Base-by-base conservation (phyloP, 2,329 filamentous ascomycete genomes). In the Rhexocercosporidium sp. region DNA sequence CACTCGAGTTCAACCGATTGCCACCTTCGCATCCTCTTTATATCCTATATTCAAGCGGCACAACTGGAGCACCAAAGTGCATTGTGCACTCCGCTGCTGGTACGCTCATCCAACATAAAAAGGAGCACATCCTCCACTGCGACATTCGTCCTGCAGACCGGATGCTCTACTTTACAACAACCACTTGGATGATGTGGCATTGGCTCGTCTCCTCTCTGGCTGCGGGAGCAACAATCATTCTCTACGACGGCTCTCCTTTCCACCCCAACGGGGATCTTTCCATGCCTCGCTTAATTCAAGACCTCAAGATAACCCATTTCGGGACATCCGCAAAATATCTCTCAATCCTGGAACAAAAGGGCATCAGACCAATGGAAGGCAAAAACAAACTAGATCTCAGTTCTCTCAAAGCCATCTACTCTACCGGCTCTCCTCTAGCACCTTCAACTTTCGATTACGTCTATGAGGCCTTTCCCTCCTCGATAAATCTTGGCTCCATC, bases 111-210 rank as follows among this genome's bases (percentile, higher is more conserved):
- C 95, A 98, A 78, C 96, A 98, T 82, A 98, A 98, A 81, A 99
- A 99, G 78, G 96, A 98, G 78, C 94, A 97, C 77, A 86, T 91
- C 56, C 84, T 98, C 3, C 95, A 98, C 77, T 92, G 92, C 77
- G 93, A 94, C 25, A 88, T 99, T 70, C 84, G 85, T 9, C 85
- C 90, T 0, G 82, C 84, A 1, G 92, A 94, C 49, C 86, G 90
- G 22, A 85, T 97, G 76, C 92, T 97, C 79, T 97, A 97, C 82
- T 97, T 94, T 81, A 97, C 94, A 0, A 97, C 94, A 3, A 94
- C 91, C 12, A 96, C 93, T 0, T 97, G 94, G 96, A 98, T 99
- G 94, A 98, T 98, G 95, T 97, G 94, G 94, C 95, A 98, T 78
- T 98, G 95, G 94, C 90, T 94, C 47, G 87, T 97, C 22, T 95